Percentiles rank a stretch among this genome's conserved stretches.
Conservation (phyloP, 352 stramenopile genomes). For the Pythium volutum region DNA sequence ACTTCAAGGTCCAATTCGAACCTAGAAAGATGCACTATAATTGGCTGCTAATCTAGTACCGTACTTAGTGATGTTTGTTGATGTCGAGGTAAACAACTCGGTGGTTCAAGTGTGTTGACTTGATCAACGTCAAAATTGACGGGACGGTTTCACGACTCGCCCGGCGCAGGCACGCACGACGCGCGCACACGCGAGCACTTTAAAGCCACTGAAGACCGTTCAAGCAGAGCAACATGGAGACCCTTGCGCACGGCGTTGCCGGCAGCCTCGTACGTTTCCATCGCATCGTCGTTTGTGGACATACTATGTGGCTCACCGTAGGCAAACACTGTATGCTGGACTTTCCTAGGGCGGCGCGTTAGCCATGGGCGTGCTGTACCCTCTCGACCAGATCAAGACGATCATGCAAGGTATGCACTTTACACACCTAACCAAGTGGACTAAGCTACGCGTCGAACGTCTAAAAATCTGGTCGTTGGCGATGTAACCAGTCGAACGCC, state of each 20-base stretch:
- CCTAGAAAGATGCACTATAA: neutral
- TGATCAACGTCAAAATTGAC: neutral
- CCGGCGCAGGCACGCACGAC: neutral
- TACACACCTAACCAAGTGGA: neutral
- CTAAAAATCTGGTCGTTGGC: neutral
- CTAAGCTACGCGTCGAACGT: neutral
- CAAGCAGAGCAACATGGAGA: slow-evolving; percentile 44
- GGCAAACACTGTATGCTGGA: neutral
- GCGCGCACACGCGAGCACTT: neutral
- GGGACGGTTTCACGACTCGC: no score
- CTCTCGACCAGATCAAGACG: slow-evolving; percentile 85
- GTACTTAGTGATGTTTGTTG: neutral
- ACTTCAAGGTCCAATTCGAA: slow-evolving; percentile 9
- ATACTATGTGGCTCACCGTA: neutral
- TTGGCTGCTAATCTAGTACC: neutral
- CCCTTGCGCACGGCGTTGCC: slow-evolving; percentile 59
- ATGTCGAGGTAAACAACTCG: slow-evolving; percentile 17
- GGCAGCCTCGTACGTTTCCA: slow-evolving; percentile 45
- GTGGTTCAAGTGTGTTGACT: slow-evolving; percentile 12
- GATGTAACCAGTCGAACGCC: slow-evolving; percentile 17
- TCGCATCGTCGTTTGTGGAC: neutral
- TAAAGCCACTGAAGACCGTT: neutral
- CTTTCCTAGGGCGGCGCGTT: slow-evolving; percentile 53
- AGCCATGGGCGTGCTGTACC: slow-evolving; percentile 79
- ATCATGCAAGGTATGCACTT: slow-evolving; percentile 65